These are phyloP conservation scores for Hanseniaspora meyeri DNA, from an alignment of 805 yeast genomes.

Conservation along the genomic window DNA sequence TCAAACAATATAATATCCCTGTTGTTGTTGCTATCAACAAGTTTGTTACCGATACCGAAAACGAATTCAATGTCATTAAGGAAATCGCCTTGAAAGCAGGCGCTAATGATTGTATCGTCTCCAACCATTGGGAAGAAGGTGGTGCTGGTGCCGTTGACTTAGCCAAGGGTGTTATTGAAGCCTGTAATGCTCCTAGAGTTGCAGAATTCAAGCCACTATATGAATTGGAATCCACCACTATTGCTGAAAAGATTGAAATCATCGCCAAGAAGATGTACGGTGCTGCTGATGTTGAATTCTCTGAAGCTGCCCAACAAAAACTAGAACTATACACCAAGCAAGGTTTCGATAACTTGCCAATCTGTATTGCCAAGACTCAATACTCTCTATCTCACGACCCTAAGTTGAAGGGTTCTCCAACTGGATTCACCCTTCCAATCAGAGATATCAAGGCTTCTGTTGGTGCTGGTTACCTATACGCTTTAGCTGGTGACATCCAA, in stretches of 20 bases:
- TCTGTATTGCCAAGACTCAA: slow-evolving; percentile 78
- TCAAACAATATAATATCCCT: slow-evolving; percentile 58
- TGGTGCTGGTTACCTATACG: slow-evolving; percentile 79
- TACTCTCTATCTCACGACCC: slow-evolving; percentile 78
- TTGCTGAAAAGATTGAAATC: slow-evolving; percentile 53
- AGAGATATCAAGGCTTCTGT: slow-evolving; percentile 66
- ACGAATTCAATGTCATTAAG: slow-evolving; percentile 56
- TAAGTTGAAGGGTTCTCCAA: slow-evolving; percentile 69
- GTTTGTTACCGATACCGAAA: slow-evolving; percentile 59
- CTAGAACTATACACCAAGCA: slow-evolving; percentile 55
- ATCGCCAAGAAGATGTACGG: slow-evolving; percentile 72
- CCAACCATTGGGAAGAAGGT: slow-evolving; percentile 82
- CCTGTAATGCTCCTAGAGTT: slow-evolving; percentile 37
- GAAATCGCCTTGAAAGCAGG: slow-evolving; percentile 64
- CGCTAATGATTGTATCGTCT: slow-evolving; percentile 64
- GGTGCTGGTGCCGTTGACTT: slow-evolving; percentile 67
- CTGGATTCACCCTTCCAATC: slow-evolving; percentile 66
- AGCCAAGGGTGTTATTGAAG: slow-evolving; percentile 57
- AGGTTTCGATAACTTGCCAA: slow-evolving; percentile 67
- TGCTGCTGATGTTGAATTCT: slow-evolving; percentile 57
- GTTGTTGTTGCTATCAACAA: slow-evolving; percentile 75
- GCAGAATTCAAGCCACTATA: slow-evolving; percentile 44
- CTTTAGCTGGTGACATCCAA: slow-evolving; percentile 74
- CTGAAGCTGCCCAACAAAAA: slow-evolving; percentile 57
- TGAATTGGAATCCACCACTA: slow-evolving; percentile 41